Evolutionary conservation across 2,329 filamentous ascomycete species (phyloP).

Genomic region (Cordyceps javanica): DNA sequence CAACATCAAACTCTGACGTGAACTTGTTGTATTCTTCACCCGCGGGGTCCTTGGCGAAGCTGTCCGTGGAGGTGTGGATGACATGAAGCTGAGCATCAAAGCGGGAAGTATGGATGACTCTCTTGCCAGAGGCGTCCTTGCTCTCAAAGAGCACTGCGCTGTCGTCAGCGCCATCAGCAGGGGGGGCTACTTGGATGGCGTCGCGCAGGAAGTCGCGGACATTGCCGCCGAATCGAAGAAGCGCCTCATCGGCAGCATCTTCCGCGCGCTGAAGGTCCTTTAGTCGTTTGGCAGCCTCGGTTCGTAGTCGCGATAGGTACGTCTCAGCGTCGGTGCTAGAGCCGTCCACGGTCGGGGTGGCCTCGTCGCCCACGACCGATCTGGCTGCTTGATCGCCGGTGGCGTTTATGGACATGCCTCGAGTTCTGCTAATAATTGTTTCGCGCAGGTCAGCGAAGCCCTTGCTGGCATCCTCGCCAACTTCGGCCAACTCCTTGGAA

Average conservation of each 20-base stretch:
- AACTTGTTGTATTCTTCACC: slow-evolving; percentile 70
- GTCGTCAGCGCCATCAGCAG: slow-evolving; percentile 47
- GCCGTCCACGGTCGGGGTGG: slow-evolving; percentile 44
- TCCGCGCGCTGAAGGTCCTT: slow-evolving; percentile 89
- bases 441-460: slow-evolving; percentile 67
- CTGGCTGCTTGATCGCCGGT: slow-evolving; percentile 23
- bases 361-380: slow-evolving; percentile 23
- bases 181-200: slow-evolving; percentile 81
- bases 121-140: slow-evolving; percentile 81
- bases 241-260: slow-evolving; percentile 91
- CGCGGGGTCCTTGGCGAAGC: slow-evolving; percentile 75
- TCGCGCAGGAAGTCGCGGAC: slow-evolving; percentile 85
- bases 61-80: slow-evolving; percentile 78
- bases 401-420: slow-evolving; percentile 61
- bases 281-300: slow-evolving; percentile 73
- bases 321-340: slow-evolving; percentile 45
- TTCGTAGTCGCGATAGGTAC: slow-evolving; percentile 69
- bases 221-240: slow-evolving; percentile 85
- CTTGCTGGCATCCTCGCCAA: slow-evolving; percentile 74
- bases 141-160: slow-evolving; percentile 81
- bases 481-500: slow-evolving; percentile 74
- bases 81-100: slow-evolving; percentile 96
- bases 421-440: slow-evolving; percentile 65
- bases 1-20: slow-evolving; percentile 68
- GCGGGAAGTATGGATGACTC: slow-evolving; percentile 88